These are phyloP conservation scores for Endothia cerciana DNA, from an alignment of 2,329 filamentous ascomycete genomes.

Conservation along the genomic window DNA sequence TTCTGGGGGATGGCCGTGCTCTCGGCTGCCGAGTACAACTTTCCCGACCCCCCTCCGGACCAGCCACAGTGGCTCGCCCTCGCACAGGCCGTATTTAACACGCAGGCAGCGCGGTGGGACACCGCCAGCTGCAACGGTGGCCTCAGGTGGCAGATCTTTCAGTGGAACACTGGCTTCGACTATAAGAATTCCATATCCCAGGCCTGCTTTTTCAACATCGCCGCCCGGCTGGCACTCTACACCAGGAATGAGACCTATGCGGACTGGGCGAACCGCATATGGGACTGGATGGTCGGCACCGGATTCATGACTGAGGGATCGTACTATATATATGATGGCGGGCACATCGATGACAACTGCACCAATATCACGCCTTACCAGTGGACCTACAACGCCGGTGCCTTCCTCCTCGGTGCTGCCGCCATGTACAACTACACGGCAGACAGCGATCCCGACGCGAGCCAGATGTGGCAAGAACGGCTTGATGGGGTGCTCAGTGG, in stretches of 20 bases:
- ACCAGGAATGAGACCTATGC: slow-evolving; percentile 75
- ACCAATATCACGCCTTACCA: slow-evolving; percentile 62
- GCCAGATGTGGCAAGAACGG: slow-evolving; percentile 57
- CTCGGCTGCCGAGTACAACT: slow-evolving; percentile 68
- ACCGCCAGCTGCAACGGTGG: slow-evolving; percentile 67
- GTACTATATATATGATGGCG: slow-evolving; percentile 62
- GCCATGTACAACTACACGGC: slow-evolving; percentile 69
- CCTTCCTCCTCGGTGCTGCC: slow-evolving; percentile 67
- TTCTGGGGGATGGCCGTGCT: slow-evolving; percentile 73
- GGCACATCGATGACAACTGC: slow-evolving; percentile 61
- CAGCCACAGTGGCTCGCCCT: slow-evolving; percentile 68
- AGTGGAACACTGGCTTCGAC: slow-evolving; percentile 72
- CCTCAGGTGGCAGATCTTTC: slow-evolving; percentile 79
- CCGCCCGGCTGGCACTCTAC: slow-evolving; percentile 70
- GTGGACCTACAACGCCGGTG: slow-evolving; percentile 72
- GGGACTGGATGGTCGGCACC: slow-evolving; percentile 64
- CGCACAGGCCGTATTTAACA: slow-evolving; percentile 77
- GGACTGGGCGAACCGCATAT: slow-evolving; percentile 72
- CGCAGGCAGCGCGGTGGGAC: slow-evolving; percentile 74
- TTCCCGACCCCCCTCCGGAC: slow-evolving; percentile 57
- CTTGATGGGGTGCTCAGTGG: slow-evolving; percentile 60
- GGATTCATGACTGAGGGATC: slow-evolving; percentile 58
- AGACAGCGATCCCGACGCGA: slow-evolving; percentile 33
- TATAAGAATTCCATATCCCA: slow-evolving; percentile 56
- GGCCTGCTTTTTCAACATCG: slow-evolving; percentile 53